Evolutionary conservation across 768 basidiomycete species (phyloP).

Genomic region (Lactarius psammicola): DNA sequence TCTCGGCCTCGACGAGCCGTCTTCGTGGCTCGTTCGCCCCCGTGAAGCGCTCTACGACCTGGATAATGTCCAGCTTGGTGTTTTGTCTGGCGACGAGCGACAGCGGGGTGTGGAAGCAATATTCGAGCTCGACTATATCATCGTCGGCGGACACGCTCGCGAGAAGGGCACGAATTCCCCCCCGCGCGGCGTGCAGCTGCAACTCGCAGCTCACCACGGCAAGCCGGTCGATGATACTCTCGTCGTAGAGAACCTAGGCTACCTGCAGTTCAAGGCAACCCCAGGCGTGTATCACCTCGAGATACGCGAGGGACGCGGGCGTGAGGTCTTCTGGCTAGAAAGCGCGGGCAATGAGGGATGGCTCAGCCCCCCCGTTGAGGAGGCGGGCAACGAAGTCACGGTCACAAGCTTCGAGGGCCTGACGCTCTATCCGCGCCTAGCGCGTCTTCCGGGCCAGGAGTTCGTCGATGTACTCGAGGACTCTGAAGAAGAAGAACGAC

Average conservation of each 20-base stretch:
- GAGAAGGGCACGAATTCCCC: slow-evolving; percentile 63
- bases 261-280: slow-evolving; percentile 91
- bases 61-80: slow-evolving; percentile 87
- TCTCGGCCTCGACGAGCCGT: slow-evolving; percentile 86
- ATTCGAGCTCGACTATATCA: slow-evolving; percentile 86
- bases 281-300: slow-evolving; percentile 85
- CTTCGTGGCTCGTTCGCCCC: slow-evolving; percentile 92
- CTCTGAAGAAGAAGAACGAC: slow-evolving; percentile 35
- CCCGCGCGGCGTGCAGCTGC: slow-evolving; percentile 89
- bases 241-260: slow-evolving; percentile 93
- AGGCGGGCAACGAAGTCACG: slow-evolving; percentile 70
- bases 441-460: slow-evolving; percentile 74
- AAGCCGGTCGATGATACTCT: slow-evolving; percentile 76
- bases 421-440: slow-evolving; percentile 81
- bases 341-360: slow-evolving; percentile 90
- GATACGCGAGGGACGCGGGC: slow-evolving; percentile 78
- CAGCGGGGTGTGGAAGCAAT: slow-evolving; percentile 61
- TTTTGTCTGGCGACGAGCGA: slow-evolving; percentile 56
- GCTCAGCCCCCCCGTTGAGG: slow-evolving; percentile 69
- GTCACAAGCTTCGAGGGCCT: slow-evolving; percentile 89
- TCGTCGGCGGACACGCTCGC: slow-evolving; percentile 93
- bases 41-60: slow-evolving; percentile 86
- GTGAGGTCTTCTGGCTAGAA: slow-evolving; percentile 76
- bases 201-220: slow-evolving; percentile 54
- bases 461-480: slow-evolving; percentile 71